Percentiles rank a stretch among this genome's conserved stretches.
Evolutionary conservation across 306 rosid species (phyloP).

Genomic region (Cucumis hystrix): DNA sequence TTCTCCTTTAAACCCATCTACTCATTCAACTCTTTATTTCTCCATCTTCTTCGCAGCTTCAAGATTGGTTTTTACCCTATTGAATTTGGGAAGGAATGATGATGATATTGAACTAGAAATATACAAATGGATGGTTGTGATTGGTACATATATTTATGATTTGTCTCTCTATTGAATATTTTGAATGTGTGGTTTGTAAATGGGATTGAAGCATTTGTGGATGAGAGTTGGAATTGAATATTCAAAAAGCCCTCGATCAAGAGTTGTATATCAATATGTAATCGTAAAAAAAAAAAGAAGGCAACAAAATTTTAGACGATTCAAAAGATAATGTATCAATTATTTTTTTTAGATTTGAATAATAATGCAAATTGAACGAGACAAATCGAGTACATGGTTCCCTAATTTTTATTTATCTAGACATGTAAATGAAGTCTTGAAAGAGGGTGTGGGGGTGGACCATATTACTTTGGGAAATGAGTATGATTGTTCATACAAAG

Average conservation of each 20-base stretch:
- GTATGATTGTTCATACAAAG: background rate
- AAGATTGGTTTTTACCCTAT: background rate
- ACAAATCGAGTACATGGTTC: background rate
- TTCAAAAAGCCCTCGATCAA: background rate
- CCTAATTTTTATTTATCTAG: background rate
- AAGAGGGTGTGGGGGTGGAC: background rate
- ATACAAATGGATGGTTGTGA: conserved; percentile 2
- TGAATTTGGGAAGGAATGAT: background rate
- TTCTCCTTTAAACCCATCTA: background rate
- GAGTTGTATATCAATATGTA: no score
- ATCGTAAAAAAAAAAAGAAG: no score
- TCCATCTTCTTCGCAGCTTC: background rate
- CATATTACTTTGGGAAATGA: background rate
- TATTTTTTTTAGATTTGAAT: no score
- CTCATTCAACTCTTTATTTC: background rate
- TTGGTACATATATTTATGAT: background rate
- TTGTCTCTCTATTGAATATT: background rate
- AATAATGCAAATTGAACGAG: background rate
- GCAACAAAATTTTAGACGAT: background rate
- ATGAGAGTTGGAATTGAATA: conserved; percentile 14
- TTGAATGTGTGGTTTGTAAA: background rate
- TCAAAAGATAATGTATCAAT: no score
- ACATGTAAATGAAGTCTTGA: background rate
- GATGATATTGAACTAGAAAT: background rate
- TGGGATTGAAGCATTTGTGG: conserved; percentile 21